Evolutionary conservation across 805 yeast genomes (phyloP).

Genomic region (Kuraishia floccosa): DNA sequence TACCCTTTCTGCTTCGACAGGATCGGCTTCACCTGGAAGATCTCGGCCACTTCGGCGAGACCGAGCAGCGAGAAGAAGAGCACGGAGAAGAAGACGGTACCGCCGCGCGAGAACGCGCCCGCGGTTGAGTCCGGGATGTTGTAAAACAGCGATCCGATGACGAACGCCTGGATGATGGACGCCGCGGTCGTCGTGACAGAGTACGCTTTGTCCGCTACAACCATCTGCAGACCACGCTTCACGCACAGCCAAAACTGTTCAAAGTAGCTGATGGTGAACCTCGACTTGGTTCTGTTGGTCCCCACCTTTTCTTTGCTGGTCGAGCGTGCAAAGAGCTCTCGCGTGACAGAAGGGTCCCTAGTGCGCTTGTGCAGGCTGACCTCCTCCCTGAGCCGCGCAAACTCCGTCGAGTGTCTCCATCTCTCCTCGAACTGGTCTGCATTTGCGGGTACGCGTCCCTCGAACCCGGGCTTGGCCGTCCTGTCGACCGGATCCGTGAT

Average conservation of each 20-base stretch:
- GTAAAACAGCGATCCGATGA: slow-evolving; percentile 48
- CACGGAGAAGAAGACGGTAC: slow-evolving; percentile 58
- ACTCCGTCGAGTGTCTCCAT: slow-evolving; percentile 45
- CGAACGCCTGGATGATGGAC: slow-evolving; percentile 39
- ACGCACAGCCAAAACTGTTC: slow-evolving; percentile 39
- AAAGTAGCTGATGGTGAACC: slow-evolving; percentile 28
- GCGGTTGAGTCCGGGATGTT: slow-evolving; percentile 28
- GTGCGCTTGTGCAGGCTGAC: not conserved
- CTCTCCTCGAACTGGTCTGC: slow-evolving; percentile 48
- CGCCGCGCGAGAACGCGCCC: slow-evolving; percentile 44
- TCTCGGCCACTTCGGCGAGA: slow-evolving; percentile 41
- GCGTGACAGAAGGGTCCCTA: not conserved
- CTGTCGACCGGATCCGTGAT: slow-evolving; percentile 60
- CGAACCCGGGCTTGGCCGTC: slow-evolving; percentile 32
- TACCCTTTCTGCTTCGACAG: slow-evolving; percentile 48
- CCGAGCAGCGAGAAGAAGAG: slow-evolving; percentile 56
- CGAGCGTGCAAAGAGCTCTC: not conserved
- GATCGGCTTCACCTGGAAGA: slow-evolving; percentile 44
- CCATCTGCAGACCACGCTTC: slow-evolving; percentile 28
- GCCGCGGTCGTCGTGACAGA: slow-evolving; percentile 30
- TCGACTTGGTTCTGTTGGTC: slow-evolving; percentile 14
- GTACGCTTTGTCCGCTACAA: slow-evolving; percentile 34
- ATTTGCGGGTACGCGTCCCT: slow-evolving; percentile 44
- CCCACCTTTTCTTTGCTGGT: slow-evolving; percentile 4
- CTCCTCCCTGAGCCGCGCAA: not conserved